A percentile compares a stretch with the other conserved stretches of the same genome.
phyloP scores from a whole-genome alignment of 345 rosid genomes.

The Gossypium anomalum region DNA sequence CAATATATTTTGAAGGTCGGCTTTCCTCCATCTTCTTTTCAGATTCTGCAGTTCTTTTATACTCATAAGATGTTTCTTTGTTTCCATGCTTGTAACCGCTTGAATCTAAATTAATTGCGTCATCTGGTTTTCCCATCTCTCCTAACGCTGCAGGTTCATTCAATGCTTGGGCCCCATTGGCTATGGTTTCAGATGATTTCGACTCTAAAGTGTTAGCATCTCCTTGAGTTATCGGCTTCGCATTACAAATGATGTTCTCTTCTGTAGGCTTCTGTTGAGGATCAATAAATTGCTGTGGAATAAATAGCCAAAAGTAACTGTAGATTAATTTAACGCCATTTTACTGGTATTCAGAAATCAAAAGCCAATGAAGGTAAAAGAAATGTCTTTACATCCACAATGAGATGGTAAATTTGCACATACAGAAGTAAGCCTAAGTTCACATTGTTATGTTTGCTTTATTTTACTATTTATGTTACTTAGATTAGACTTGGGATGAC shows the following conservation, averaged over 20 bases:
- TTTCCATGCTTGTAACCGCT: neutral
- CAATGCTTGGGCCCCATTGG: constrained; percentile 13
- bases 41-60: neutral
- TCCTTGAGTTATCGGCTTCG: constrained; percentile 1
- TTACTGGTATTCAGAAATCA: neutral
- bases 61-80: constrained; percentile 9
- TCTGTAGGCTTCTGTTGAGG: constrained; percentile 27
- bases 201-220: constrained; percentile 2
- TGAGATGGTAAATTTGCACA: neutral
- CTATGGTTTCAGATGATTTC: constrained; percentile 1
- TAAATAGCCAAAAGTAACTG: constrained; percentile 8
- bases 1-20: neutral
- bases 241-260: constrained; percentile 27
- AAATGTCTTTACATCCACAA: neutral
- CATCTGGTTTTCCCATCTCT: constrained; percentile 21
- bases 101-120: constrained; percentile 26
- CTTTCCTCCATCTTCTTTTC: constrained; percentile 11
- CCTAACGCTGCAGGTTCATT: neutral
- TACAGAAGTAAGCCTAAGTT: neutral
- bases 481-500: neutral
- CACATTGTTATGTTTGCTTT: neutral
- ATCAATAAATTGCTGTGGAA: constrained; percentile 29
- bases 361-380: neutral
- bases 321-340: neutral
- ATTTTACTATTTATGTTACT: neutral